Percentiles rank a stretch among this genome's conserved stretches.
Conservation (phyloP, 768 basidiomycete genomes). For the Amanita jacksonii region DNA sequence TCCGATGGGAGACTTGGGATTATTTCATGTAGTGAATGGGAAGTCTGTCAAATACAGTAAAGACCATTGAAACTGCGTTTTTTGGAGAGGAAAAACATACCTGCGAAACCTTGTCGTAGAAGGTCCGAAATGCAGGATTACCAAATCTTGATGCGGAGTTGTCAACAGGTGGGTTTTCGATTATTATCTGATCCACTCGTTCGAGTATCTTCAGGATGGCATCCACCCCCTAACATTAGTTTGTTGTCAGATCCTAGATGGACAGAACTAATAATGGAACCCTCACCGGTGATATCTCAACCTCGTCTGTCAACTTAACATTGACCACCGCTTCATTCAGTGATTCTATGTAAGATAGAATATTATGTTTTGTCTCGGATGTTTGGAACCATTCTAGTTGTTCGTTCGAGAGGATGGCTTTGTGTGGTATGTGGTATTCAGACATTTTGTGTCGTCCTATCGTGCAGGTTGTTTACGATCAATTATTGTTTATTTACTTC, state of each 20-base stretch:
- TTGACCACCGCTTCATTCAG: conserved; percentile 72
- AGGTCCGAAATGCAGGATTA: conserved; percentile 91
- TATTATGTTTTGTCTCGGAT: conserved; percentile 57
- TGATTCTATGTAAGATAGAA: conserved; percentile 61
- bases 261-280: background rate
- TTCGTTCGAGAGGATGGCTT: conserved; percentile 63
- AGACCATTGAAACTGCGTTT: background rate
- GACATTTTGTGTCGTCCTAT: conserved; percentile 5
- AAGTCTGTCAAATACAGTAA: conserved; percentile 27
- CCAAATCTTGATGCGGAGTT: conserved; percentile 91
- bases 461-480: too few relatives aligned
- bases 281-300: conserved; percentile 50
- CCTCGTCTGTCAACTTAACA: conserved; percentile 63
- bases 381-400: conserved; percentile 79
- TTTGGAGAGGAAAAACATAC: conserved; percentile 25
- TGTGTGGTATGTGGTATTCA: conserved; percentile 22
- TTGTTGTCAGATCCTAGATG: conserved; percentile 4
- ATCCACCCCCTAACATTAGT: conserved; percentile 42
- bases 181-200: conserved; percentile 53
- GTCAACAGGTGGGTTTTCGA: conserved; percentile 74
- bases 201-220: conserved; percentile 59
- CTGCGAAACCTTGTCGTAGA: conserved; percentile 75
- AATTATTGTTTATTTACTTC: too few relatives aligned
- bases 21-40: conserved; percentile 44
- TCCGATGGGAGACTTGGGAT: conserved; percentile 50